These are phyloP conservation scores for Pichia norvegensis DNA, from an alignment of 1,139 yeast species.

Conservation along the genomic window DNA sequence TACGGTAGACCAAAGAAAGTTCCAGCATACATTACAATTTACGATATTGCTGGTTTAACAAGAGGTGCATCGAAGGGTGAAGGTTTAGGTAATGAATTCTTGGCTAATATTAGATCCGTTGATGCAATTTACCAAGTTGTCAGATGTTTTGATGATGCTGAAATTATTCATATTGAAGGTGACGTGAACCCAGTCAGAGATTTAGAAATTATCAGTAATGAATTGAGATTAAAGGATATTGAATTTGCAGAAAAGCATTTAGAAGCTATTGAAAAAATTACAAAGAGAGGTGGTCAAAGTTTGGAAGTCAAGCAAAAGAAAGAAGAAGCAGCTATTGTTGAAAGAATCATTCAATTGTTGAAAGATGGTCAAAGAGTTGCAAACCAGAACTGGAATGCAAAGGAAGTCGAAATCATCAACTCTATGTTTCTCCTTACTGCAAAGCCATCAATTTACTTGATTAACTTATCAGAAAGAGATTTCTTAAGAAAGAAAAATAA, in stretches of 20 bases:
- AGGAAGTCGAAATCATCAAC: conserved; percentile 87
- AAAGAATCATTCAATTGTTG: conserved; percentile 64
- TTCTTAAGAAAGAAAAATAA: conserved; percentile 97
- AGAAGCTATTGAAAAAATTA: conserved; percentile 78
- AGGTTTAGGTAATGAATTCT: conserved; percentile 96
- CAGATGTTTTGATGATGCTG: conserved; percentile 97
- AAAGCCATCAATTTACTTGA: conserved; percentile 90
- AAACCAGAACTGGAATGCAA: conserved; percentile 79
- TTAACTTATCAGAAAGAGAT: conserved; percentile 90
- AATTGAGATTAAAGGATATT: conserved; percentile 91
- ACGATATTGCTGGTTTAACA: conserved; percentile 97
- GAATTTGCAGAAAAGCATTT: conserved; percentile 89
- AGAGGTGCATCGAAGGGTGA: conserved; percentile 98
- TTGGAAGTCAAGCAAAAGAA: conserved; percentile 90
- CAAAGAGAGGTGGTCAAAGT: conserved; percentile 93
- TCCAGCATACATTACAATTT: conserved; percentile 89
- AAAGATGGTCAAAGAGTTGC: conserved; percentile 87
- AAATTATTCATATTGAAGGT: conserved; percentile 95
- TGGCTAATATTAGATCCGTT: conserved; percentile 95
- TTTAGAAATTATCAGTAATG: conserved; percentile 85
- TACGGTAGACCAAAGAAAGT: conserved; percentile 55
- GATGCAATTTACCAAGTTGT: conserved; percentile 98
- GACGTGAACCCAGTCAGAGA: conserved; percentile 96
- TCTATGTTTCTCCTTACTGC: conserved; percentile 85
- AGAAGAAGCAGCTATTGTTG: conserved; percentile 81